phyloP scores from a whole-genome alignment of 208 protist genomes.

The Leishmania aethiopica region DNA sequence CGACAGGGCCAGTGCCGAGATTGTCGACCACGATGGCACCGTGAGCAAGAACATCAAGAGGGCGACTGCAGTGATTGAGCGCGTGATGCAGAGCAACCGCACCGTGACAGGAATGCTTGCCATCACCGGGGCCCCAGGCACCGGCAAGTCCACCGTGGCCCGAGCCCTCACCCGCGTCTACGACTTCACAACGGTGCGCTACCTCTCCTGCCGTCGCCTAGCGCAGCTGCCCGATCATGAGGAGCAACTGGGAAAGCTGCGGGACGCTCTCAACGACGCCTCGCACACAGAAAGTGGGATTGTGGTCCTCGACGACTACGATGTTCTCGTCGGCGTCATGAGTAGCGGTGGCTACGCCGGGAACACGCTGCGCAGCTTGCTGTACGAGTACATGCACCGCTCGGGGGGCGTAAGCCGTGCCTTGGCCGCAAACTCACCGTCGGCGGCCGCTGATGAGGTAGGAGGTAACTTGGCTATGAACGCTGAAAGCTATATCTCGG shows the following conservation, averaged over 20 bases:
- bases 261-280: conserved; percentile 94
- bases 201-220: conserved; percentile 42
- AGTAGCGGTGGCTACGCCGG: conserved; percentile 8
- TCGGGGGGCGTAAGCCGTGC: conserved; percentile 30
- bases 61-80: conserved; percentile 28
- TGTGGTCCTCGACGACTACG: conserved; percentile 98
- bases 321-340: conserved; percentile 62
- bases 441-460: conserved; percentile 18
- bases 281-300: conserved; percentile 91
- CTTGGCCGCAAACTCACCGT: conserved; percentile 10
- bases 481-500: conserved; percentile 18
- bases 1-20: conserved; percentile 18
- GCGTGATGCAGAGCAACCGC: conserved; percentile 42
- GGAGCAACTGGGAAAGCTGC: conserved; percentile 59
- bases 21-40: conserved; percentile 63
- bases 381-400: conserved; percentile 42
- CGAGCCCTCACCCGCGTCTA: conserved; percentile 37
- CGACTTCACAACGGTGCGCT: conserved; percentile 36
- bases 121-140: conserved; percentile 60
- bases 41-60: conserved; percentile 32
- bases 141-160: conserved; percentile 66
- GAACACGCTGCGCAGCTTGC: conserved; percentile 28
- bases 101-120: conserved; percentile 43
- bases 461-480: conserved; percentile 19
- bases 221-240: conserved; percentile 34